Evolutionary conservation across 129 eudicot genomes (phyloP), one percentile per base, ranked within the genome.

Genomic region (Artemisia tridentata): DNA sequence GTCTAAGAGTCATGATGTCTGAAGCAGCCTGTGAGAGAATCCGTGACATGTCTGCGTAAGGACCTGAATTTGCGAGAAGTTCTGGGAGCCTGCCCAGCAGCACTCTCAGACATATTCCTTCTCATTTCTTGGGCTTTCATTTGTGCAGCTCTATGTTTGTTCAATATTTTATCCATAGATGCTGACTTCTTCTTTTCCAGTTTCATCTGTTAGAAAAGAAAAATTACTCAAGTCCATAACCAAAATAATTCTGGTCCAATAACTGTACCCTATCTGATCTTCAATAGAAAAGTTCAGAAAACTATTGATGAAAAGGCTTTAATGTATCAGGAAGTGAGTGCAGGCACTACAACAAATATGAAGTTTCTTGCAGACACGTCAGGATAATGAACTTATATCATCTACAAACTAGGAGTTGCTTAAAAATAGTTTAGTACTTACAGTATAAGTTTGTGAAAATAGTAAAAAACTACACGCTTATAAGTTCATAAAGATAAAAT

Each of bases 91-190:
- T 68, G 75, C 63, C 31, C 25, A 27, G 43, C 25, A 60, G 43
- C 65, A 60, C 46, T 66, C 43, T 75, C 80, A 13, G 86, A 51
- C 72, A 85, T 27, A 2, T 80, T 79, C 72, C 78, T 74, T 80
- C 98, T 78, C 88, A 81, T 78, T 47, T 79, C 84, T 72, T 83
- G 88, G 4, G 95, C 95, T 82, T 89, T 89, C 68, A 62, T 75
- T 81, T 89, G 84, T 1, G 95, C 89, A 64, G 63, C 77, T 80
- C 90, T 83, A 70, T 86, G 84, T 80, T 83, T 92, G 69, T 89
- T 87, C 82, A 85, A 75, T 65, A 92, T 92, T 71, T 82, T 92
- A 67, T 89, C 95, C 98, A 92, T 84, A 18, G 96, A 86, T 52
- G 89, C 81, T 1, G 89, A 81, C 76, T 88, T 88, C 82, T 80